Evolutionary conservation across 257 asterid genomes (phyloP), one percentile per base, ranked within the genome.

Genomic region (Mitragyna speciosa): DNA sequence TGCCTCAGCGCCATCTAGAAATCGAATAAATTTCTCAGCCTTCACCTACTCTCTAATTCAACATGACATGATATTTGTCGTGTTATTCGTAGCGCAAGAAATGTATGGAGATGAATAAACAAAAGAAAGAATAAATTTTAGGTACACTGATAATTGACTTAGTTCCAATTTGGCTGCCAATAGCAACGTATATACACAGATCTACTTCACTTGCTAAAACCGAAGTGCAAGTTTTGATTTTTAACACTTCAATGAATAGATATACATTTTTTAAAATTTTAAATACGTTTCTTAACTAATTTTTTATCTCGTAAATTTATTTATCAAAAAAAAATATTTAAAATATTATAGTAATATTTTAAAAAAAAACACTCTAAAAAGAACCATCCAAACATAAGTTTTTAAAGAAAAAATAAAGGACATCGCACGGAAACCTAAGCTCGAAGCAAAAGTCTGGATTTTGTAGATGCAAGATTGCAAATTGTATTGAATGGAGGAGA

Each of bases 401-500:
- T n/a, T n/a, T n/a, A n/a, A n/a, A 9, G 56, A 20, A 6, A 10
- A 59, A 24, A n/a, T 0, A 28, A 28, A 0, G 20, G 36, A 14
- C 19, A 3, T 26, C 41, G 12, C 19, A 12, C 70, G 14, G 10
- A 33, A 66, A 66, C 12, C 45, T 66, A 66, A 66, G 12, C 3
- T 31, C 31, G n/a, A 31, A 66, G 45, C 71, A 31, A 6, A 66
- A 67, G 45, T 7, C 14, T 26, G 4, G 47, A 15, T 5, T 12
- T 67, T 36, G 72, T 31, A 16, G 72, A 19, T 67, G 33, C 84
- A 68, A 59, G 83, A 70, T 15, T 83, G 84, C 17, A 73, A 6
- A 70, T 39, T 28, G 79, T 51, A 41, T 54, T 78, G 19, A 88
- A 19, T 0, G 20, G 86, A 67, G 92, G 92, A 83, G 10, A 51